Percentiles rank a stretch among this genome's conserved stretches.
Evolutionary conservation across 139 green algal genomes (phyloP).

Genomic region (Coccomyxa sp.): DNA sequence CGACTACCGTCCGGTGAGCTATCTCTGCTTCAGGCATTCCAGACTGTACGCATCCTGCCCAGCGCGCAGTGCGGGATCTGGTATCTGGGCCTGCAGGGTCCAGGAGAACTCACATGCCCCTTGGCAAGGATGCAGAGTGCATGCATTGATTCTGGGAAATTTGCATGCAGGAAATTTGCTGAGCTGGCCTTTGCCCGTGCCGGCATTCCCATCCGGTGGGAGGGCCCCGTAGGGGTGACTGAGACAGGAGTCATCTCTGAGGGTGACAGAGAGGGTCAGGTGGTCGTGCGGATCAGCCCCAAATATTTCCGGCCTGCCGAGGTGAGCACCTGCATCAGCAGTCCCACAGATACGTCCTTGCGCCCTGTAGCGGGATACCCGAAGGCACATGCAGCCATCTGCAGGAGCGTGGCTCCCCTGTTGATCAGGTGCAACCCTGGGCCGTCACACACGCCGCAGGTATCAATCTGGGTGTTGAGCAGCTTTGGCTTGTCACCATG

Average conservation of each 20-base stretch:
- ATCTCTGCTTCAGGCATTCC: background rate
- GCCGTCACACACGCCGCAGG: background rate
- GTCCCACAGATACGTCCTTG: too few relatives aligned
- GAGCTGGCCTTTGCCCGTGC: constrained; percentile 34
- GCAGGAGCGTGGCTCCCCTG: background rate
- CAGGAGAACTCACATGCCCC: background rate
- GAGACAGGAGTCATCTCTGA: constrained; percentile 21
- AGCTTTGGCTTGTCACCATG: too few relatives aligned
- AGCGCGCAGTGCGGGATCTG: background rate
- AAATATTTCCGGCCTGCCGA: constrained; percentile 74
- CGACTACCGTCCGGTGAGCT: constrained; percentile 32
- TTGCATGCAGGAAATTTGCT: constrained; percentile 30
- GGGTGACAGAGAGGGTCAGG: constrained; percentile 9
- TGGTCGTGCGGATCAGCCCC: constrained; percentile 32
- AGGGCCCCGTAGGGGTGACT: constrained; percentile 37
- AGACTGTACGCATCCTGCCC: background rate
- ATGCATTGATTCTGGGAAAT: background rate
- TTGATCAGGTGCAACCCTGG: background rate
- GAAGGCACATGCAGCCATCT: background rate
- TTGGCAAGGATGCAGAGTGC: background rate
- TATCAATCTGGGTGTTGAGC: background rate
- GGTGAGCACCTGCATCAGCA: too few relatives aligned
- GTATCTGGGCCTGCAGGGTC: background rate
- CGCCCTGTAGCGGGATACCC: background rate
- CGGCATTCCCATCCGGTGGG: constrained; percentile 39